Conservation (phyloP, 352 stramenopile genomes). For the Phytophthora pini region DNA sequence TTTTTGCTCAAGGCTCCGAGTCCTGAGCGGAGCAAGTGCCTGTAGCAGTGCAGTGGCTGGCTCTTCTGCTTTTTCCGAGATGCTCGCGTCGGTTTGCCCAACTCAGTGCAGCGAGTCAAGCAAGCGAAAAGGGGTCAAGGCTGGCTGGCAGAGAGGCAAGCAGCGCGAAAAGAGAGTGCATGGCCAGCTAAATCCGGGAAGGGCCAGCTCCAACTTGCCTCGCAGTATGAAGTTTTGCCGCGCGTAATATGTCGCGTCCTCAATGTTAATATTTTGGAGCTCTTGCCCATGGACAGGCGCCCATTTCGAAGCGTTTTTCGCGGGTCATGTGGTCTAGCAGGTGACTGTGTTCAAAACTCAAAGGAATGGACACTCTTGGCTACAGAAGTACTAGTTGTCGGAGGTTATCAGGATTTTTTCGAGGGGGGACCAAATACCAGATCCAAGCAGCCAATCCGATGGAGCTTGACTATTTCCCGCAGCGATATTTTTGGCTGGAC, state of each 20-base stretch:
- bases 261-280: conserved; percentile 34
- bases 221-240: conserved; percentile 21
- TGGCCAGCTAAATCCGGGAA: conserved; percentile 27
- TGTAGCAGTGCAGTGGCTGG: conserved; percentile 26
- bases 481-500: conserved; percentile 36
- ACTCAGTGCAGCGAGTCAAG: conserved; percentile 12
- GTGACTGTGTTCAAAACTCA: background rate
- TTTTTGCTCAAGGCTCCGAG: conserved; percentile 42
- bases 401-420: conserved; percentile 44
- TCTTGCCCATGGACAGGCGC: conserved; percentile 13
- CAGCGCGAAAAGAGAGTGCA: conserved; percentile 31
- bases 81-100: conserved; percentile 27
- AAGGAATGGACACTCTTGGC: conserved; percentile 5
- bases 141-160: conserved; percentile 39
- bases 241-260: conserved; percentile 34
- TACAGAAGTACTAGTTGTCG: conserved; percentile 20
- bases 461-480: conserved; percentile 17
- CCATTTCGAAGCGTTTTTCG: conserved; percentile 9
- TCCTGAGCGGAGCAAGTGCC: conserved; percentile 36
- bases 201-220: background rate
- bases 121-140: conserved; percentile 14
- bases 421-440: conserved; percentile 37
- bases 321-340: conserved; percentile 18
- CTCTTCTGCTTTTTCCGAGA: conserved; percentile 54
- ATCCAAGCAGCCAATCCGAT: conserved; percentile 25